Evolutionary conservation across 108 stramenopile genomes (phyloP).

Genomic region (Skeletonema costatum): DNA sequence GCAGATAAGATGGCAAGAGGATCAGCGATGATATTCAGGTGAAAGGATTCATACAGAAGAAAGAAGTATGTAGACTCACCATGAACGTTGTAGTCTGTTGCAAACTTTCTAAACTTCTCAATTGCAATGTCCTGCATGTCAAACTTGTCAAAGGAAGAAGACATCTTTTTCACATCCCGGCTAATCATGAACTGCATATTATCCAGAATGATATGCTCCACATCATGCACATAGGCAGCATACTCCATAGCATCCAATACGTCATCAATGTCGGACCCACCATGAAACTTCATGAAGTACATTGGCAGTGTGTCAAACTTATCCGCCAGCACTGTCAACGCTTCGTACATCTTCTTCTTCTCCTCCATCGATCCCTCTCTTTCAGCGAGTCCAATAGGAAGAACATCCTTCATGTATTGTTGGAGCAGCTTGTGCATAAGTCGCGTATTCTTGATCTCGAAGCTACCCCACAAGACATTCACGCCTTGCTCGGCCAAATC

Average conservation of each 20-base stretch:
- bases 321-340: constrained; percentile 72
- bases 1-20: neutral
- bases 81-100: constrained; percentile 94
- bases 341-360: constrained; percentile 40
- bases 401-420: constrained; percentile 77
- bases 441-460: constrained; percentile 94
- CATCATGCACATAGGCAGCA: constrained; percentile 92
- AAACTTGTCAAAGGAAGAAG: constrained; percentile 77
- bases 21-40: neutral
- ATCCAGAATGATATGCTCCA: constrained; percentile 93
- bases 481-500: constrained; percentile 93
- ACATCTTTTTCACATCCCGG: constrained; percentile 40
- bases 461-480: constrained; percentile 95
- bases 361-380: constrained; percentile 27
- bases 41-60: neutral
- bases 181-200: constrained; percentile 99
- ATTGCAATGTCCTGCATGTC: constrained; percentile 94
- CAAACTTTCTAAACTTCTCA: constrained; percentile 96
- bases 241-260: constrained; percentile 98
- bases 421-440: constrained; percentile 93
- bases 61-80: constrained; percentile 2
- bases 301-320: constrained; percentile 90
- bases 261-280: constrained; percentile 90
- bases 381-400: constrained; percentile 57
- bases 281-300: constrained; percentile 95